phyloP scores from a whole-genome alignment of 2,329 filamentous ascomycete genomes.

The Epichloe amarillans region DNA sequence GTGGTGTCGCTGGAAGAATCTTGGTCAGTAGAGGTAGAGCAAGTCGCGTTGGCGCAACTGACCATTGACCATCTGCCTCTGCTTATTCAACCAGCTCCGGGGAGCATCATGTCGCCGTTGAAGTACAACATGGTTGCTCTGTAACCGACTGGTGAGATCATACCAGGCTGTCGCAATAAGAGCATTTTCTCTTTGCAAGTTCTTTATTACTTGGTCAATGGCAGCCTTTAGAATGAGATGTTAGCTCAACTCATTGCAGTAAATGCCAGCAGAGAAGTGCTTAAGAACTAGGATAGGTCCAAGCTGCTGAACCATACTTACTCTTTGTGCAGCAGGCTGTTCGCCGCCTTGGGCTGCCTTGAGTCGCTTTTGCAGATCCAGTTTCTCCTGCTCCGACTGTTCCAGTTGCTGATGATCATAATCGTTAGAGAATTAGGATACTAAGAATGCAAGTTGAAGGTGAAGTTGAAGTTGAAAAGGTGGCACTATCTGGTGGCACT shows the following conservation, averaged over 20 bases:
- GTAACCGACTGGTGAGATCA: conserved; percentile 62
- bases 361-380: conserved; percentile 40
- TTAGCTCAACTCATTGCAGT: background rate
- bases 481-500: background rate
- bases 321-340: conserved; percentile 37
- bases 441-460: background rate
- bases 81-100: conserved; percentile 74
- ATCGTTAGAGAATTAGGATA: conserved; percentile 3
- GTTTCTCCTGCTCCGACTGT: conserved; percentile 41
- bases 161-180: conserved; percentile 80
- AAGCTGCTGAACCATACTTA: conserved; percentile 21
- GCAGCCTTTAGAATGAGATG: conserved; percentile 27
- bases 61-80: conserved; percentile 59
- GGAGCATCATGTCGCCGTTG: conserved; percentile 62
- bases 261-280: background rate
- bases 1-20: conserved; percentile 29
- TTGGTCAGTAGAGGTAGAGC: conserved; percentile 30
- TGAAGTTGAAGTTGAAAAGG: background rate
- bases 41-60: conserved; percentile 29
- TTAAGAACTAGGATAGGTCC: background rate
- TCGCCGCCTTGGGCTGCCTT: conserved; percentile 39
- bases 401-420: conserved; percentile 38
- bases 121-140: conserved; percentile 71
- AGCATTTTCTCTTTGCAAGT: conserved; percentile 63
- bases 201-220: conserved; percentile 45